Conservation (phyloP, 768 basidiomycete genomes). For the Mycena epipterygia region DNA sequence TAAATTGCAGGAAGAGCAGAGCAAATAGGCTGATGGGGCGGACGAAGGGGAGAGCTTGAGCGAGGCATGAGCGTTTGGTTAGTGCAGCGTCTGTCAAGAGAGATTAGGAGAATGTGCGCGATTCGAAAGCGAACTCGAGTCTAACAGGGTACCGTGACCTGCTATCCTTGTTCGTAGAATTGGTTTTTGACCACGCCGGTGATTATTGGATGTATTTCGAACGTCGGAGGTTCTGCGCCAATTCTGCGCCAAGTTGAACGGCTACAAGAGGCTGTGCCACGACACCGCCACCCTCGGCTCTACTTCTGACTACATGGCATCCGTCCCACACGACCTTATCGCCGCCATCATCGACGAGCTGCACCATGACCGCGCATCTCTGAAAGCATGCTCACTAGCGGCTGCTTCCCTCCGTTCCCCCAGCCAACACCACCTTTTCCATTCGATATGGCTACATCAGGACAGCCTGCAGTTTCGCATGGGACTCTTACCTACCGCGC, state of each 20-base stretch:
- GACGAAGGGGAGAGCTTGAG: too few relatives aligned
- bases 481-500: too few relatives aligned
- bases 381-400: constrained; percentile 23
- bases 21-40: too few relatives aligned
- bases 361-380: constrained; percentile 14
- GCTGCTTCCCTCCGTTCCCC: constrained; percentile 8
- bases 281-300: neutral
- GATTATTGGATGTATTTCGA: too few relatives aligned
- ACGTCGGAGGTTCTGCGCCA: too few relatives aligned
- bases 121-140: constrained; percentile 10
- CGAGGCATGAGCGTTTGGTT: too few relatives aligned
- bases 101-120: neutral
- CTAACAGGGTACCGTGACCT: neutral
- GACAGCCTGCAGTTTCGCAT: constrained; percentile 23
- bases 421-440: constrained; percentile 29
- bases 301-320: neutral
- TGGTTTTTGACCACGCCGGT: too few relatives aligned
- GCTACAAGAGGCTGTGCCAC: too few relatives aligned
- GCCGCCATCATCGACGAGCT: constrained; percentile 34
- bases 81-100: too few relatives aligned
- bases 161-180: neutral
- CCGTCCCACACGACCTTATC: constrained; percentile 28
- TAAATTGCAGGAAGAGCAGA: too few relatives aligned
- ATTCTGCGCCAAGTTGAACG: too few relatives aligned
- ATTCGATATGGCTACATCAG: constrained; percentile 25